Conservation (phyloP, 768 basidiomycete species). For the Rhodotorula graminis region DNA sequence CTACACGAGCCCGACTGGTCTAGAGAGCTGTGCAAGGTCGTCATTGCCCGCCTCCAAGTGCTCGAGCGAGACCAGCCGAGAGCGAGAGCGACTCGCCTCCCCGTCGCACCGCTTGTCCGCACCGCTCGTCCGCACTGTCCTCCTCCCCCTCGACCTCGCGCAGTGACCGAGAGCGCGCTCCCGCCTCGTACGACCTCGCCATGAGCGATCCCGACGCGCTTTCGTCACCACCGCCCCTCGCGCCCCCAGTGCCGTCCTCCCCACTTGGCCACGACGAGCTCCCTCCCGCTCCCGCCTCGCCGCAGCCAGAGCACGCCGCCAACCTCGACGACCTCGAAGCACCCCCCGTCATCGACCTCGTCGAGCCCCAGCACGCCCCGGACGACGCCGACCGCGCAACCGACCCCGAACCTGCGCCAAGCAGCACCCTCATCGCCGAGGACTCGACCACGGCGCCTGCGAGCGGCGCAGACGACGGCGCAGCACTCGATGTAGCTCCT, state of each 20-base stretch:
- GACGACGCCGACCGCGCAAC: background rate
- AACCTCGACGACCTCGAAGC: background rate
- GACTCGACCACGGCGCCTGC: background rate
- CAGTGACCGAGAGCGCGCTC: background rate
- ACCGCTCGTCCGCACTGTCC: no score
- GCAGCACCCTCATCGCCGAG: background rate
- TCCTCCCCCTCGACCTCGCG: no score
- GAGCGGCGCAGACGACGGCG: background rate
- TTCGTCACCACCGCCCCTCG: no score
- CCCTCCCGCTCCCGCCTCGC: no score
- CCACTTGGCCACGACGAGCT: background rate
- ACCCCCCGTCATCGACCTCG: background rate
- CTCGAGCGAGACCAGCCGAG: no score
- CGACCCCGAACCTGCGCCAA: background rate
- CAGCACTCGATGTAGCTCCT: background rate
- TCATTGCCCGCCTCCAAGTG: no score
- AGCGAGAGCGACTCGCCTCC: no score
- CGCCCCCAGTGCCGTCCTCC: background rate
- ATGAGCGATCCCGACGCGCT: background rate
- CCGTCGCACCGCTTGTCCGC: no score
- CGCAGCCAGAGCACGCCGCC: no score
- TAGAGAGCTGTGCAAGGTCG: no score
- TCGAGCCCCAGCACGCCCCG: background rate
- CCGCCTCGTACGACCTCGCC: no score
- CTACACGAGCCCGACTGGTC: no score